phyloP scores from a whole-genome alignment of 2,329 filamentous ascomycete species.

The Alternaria triticimaculans region DNA sequence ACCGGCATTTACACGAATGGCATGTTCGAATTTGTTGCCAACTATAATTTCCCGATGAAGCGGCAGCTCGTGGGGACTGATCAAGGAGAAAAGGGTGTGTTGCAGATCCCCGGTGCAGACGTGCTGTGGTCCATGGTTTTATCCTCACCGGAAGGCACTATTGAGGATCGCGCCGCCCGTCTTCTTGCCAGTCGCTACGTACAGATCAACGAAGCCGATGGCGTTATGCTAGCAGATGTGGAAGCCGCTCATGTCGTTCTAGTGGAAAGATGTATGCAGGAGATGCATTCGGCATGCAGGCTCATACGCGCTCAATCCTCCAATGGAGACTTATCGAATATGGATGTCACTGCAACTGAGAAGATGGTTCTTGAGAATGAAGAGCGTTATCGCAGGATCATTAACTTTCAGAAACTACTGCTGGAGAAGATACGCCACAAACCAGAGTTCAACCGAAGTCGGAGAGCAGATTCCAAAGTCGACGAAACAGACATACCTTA shows the following conservation, averaged over 20 bases:
- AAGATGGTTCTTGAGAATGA: conserved; percentile 37
- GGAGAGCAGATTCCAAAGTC: conserved; percentile 45
- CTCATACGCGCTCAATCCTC: conserved; percentile 13
- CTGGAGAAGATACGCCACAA: conserved; percentile 40
- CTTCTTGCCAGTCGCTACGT: conserved; percentile 79
- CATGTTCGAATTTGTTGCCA: conserved; percentile 68
- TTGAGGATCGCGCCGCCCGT: conserved; percentile 72
- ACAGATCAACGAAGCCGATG: conserved; percentile 49
- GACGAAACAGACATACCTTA: conserved; percentile 59
- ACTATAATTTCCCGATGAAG: conserved; percentile 39
- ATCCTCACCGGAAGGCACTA: conserved; percentile 67
- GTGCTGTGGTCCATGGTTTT: conserved; percentile 86
- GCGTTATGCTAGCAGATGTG: conserved; percentile 54
- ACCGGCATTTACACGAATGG: conserved; percentile 66
- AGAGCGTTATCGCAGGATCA: conserved; percentile 38
- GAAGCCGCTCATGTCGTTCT: conserved; percentile 71
- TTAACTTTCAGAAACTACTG: conserved; percentile 45
- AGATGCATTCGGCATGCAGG: conserved; percentile 49
- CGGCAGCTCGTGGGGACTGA: conserved; percentile 21
- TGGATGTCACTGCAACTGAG: conserved; percentile 21
- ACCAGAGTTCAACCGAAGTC: conserved; percentile 40
- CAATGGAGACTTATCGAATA: conserved; percentile 6
- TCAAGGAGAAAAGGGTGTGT: conserved; percentile 36
- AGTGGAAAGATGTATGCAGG: conserved; percentile 75
- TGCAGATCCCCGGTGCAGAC: conserved; percentile 65